Evolutionary conservation across 768 basidiomycete genomes (phyloP), one percentile per base, ranked within the genome.

Genomic region (Lepiota venenata): DNA sequence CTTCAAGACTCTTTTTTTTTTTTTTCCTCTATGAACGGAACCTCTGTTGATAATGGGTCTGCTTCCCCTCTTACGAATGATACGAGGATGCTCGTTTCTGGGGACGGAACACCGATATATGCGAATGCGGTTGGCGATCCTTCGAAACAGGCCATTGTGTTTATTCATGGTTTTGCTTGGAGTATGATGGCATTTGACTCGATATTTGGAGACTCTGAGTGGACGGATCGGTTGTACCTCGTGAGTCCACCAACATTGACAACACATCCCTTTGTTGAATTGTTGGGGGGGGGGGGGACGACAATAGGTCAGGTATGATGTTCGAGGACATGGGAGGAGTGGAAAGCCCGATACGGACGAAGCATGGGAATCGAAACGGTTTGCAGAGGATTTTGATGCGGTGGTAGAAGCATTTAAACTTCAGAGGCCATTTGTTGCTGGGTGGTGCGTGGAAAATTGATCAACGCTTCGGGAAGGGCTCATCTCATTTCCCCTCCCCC

Each of bases 91-190:
- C 51, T 52, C 14, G 43, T 52, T n/a, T 58, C 57, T 18, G 27
- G 37, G 32, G 76, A 76, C 56, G 75, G 75, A 16, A 73, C 71
- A 8, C 58, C 48, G 25, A 68, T 79, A 39, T 75, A 67, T 52
- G 74, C 75, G 2, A 67, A 71, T 49, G 71, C 74, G 1, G 62
- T 63, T n/a, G 75, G 75, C 14, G 58, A 75, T 54, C 65, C 67
- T 15, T 55, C 56, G 22, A 72, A 72, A 50, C 71, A 65, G 29
- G 63, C 69, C 40, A 52, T 79, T 22, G 70, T 77, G 40, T 75
- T 77, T 58, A 62, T 76, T 15, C 75, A 75, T 58, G 75, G 76
- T 2, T 63, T 79, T 51, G 63, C 64, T 6, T 64, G 71, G 56
- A 69, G 70, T 36, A 64, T 66, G 11, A 52, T 60, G 18, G 68